Evolutionary conservation across 1,284 basidiomycete species (phyloP).

Genomic region (Fomitiporia mediterranea): DNA sequence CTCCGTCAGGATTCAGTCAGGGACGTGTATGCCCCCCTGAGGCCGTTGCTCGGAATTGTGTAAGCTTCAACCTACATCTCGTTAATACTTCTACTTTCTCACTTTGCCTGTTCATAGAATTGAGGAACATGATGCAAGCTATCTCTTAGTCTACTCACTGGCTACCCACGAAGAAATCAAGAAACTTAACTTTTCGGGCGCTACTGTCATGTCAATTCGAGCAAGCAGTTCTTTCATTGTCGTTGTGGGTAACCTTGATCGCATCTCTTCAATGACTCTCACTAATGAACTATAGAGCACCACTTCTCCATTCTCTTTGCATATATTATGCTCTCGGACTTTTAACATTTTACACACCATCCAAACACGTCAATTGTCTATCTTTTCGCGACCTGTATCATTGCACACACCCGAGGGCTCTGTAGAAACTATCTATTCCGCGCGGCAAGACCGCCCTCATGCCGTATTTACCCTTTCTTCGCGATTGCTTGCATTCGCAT

Average conservation of each 20-base stretch:
- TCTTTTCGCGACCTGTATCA: slow-evolving; percentile 20
- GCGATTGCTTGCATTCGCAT: slow-evolving; percentile 60
- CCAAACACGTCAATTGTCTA: slow-evolving; percentile 17
- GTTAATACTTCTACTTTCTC: neutral
- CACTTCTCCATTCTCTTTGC: slow-evolving; percentile 48
- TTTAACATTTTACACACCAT: slow-evolving; percentile 51
- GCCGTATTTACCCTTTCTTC: slow-evolving; percentile 58
- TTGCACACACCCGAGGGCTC: slow-evolving; percentile 13
- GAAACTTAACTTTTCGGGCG: slow-evolving; percentile 39
- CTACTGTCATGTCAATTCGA: slow-evolving; percentile 40
- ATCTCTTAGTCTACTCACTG: slow-evolving; percentile 57
- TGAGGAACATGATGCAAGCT: slow-evolving; percentile 29
- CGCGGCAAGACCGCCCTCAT: slow-evolving; percentile 27
- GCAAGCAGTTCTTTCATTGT: slow-evolving; percentile 49
- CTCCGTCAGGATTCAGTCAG: neutral
- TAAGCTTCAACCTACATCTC: slow-evolving; percentile 32
- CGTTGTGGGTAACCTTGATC: slow-evolving; percentile 43
- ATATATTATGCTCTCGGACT: slow-evolving; percentile 51
- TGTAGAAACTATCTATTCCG: slow-evolving; percentile 14
- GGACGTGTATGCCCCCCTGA: slow-evolving; percentile 32
- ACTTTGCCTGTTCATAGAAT: slow-evolving; percentile 20
- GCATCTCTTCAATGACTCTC: neutral
- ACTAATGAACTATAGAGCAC: slow-evolving; percentile 43
- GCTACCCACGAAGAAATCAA: slow-evolving; percentile 50
- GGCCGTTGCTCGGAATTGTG: slow-evolving; percentile 56